Conservation (phyloP, 352 stramenopile genomes). For the Hyphochytrium catenoides region DNA sequence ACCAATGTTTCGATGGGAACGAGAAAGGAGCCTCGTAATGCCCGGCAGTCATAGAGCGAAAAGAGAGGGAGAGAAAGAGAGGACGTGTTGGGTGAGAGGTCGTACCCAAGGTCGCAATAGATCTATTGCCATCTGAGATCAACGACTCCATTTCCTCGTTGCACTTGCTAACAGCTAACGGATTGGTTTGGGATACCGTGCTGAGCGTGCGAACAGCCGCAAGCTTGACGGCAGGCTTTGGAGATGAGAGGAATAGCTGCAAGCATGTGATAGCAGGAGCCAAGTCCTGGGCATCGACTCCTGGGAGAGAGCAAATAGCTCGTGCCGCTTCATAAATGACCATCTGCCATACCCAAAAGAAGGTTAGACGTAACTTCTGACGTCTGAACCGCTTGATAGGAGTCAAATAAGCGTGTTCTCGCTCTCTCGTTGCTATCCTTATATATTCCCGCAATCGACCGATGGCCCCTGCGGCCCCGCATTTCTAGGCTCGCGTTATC, state of each 20-base stretch:
- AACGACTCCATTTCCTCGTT: conserved; percentile 96
- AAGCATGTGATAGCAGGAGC: conserved; percentile 89
- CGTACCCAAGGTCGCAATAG: conserved; percentile 92
- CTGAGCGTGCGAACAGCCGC: conserved; percentile 88
- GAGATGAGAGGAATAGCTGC: conserved; percentile 77
- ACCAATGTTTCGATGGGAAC: too few species aligned
- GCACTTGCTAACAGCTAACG: conserved; percentile 85
- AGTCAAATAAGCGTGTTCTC: too few species aligned
- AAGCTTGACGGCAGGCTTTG: conserved; percentile 86
- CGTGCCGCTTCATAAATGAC: conserved; percentile 97
- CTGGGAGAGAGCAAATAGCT: conserved; percentile 80
- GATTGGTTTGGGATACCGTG: conserved; percentile 67
- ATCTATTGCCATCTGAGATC: conserved; percentile 89
- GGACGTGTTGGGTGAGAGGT: too few species aligned
- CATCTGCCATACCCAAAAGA: conserved; percentile 54
- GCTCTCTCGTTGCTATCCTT: too few species aligned
- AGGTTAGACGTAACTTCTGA: too few species aligned
- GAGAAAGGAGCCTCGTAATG: too few species aligned
- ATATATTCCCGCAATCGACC: too few species aligned
- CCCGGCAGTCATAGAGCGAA: too few species aligned
- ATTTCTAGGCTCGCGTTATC: too few species aligned
- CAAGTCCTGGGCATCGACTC: conserved; percentile 82
- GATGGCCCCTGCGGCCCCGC: too few species aligned
- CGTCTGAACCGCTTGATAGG: too few species aligned
- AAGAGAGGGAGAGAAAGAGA: too few species aligned